These are phyloP conservation scores for Didymella pomorum DNA, from an alignment of 2,329 filamentous ascomycete genomes.

Conservation along the genomic window DNA sequence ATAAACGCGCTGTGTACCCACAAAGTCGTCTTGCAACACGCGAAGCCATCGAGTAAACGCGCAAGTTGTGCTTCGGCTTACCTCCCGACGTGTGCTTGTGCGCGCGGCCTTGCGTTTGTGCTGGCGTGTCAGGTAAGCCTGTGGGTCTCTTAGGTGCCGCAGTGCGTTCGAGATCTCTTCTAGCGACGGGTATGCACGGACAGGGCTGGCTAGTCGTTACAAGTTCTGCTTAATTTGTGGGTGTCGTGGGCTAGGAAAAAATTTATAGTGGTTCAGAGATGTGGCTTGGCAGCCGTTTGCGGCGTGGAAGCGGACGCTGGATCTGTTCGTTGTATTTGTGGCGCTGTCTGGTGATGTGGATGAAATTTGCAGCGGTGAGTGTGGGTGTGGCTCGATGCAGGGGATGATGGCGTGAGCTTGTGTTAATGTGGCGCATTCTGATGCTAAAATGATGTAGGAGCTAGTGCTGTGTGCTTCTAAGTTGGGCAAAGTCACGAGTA, in stretches of 20 bases:
- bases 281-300: conserved; percentile 23
- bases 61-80: conserved; percentile 3
- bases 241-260: conserved; percentile 10
- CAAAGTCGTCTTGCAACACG: background rate
- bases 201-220: conserved; percentile 3
- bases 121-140: conserved; percentile 9
- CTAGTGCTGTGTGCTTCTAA: background rate
- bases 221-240: conserved; percentile 1
- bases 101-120: conserved; percentile 7
- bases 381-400: conserved; percentile 3
- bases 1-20: conserved; percentile 3
- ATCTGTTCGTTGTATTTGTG: conserved; percentile 10
- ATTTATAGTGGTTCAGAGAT: conserved; percentile 13
- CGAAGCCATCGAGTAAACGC: conserved; percentile 7
- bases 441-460: conserved; percentile 1
- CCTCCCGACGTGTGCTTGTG: conserved; percentile 6
- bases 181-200: conserved; percentile 24
- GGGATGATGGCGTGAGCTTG: conserved; percentile 13
- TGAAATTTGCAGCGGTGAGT: conserved; percentile 17
- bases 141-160: conserved; percentile 21
- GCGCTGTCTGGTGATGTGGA: conserved; percentile 21
- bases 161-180: conserved; percentile 22
- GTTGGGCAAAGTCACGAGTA: background rate
- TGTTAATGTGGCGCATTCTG: conserved; percentile 10
- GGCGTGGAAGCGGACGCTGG: conserved; percentile 6